phyloP scores from a whole-genome alignment of 352 stramenopile species.

The Lagenidium giganteum region DNA sequence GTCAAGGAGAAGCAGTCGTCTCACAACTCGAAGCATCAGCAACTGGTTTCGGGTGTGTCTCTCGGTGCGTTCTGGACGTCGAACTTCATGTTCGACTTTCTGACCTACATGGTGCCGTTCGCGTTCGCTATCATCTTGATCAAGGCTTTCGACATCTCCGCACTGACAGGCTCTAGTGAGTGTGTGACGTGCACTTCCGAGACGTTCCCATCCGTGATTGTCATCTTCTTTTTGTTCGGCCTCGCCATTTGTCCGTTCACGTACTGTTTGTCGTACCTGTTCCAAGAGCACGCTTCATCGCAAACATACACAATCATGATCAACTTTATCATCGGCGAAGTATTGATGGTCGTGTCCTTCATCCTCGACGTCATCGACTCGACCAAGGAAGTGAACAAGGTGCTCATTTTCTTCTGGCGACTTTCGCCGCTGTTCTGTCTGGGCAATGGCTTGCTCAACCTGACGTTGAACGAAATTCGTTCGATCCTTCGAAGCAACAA shows the following conservation, averaged over 20 bases:
- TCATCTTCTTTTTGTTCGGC: conserved; percentile 57
- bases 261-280: conserved; percentile 64
- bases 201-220: conserved; percentile 42
- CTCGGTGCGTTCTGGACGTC: conserved; percentile 94
- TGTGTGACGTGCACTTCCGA: conserved; percentile 40
- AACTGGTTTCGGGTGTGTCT: conserved; percentile 93
- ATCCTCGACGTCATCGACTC: conserved; percentile 44
- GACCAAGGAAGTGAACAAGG: conserved; percentile 35
- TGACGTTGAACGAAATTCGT: conserved; percentile 32
- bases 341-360: conserved; percentile 55
- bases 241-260: conserved; percentile 60
- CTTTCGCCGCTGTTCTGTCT: conserved; percentile 38
- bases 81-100: conserved; percentile 93
- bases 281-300: conserved; percentile 54
- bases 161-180: conserved; percentile 33
- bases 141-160: conserved; percentile 34
- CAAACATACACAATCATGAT: conserved; percentile 72
- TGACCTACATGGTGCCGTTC: conserved; percentile 86
- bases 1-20: conserved; percentile 92
- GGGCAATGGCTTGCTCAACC: conserved; percentile 36
- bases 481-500: conserved; percentile 22
- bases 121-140: conserved; percentile 37
- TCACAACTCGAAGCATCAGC: conserved; percentile 95
- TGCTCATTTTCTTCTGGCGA: conserved; percentile 31
- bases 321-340: conserved; percentile 59